Conservation (phyloP, 257 asterid genomes). For the Gentiana macrophylla region DNA sequence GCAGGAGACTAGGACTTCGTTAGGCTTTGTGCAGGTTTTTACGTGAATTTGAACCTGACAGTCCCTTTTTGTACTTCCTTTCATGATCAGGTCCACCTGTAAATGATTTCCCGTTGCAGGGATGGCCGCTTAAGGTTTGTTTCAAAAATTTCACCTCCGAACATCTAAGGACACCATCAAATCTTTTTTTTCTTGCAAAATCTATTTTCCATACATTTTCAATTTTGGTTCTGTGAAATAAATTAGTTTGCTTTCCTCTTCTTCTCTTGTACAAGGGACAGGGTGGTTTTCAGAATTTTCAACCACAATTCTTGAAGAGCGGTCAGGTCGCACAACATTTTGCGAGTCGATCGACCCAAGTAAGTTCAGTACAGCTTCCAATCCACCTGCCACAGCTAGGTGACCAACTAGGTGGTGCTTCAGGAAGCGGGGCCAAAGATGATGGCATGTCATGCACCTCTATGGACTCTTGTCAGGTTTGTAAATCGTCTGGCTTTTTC, state of each 20-base stretch:
- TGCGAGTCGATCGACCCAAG: slow-evolving; percentile 3
- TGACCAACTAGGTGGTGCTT: slow-evolving; percentile 11
- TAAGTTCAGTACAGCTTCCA: slow-evolving; percentile 9
- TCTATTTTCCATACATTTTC: too few relatives aligned
- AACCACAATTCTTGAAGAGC: slow-evolving; percentile 13
- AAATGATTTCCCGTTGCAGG: slow-evolving; percentile 18
- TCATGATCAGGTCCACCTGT: slow-evolving; percentile 17
- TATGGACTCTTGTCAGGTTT: slow-evolving; percentile 19
- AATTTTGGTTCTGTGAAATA: too few relatives aligned
- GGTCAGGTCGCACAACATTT: slow-evolving; percentile 6
- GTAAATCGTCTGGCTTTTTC: not conserved
- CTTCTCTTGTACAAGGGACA: not conserved
- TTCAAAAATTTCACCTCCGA: not conserved
- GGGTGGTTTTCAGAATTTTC: slow-evolving; percentile 8
- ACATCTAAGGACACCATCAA: too few relatives aligned
- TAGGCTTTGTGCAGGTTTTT: not conserved
- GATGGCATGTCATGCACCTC: slow-evolving; percentile 12
- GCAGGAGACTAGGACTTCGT: not conserved
- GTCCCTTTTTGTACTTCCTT: slow-evolving; percentile 3
- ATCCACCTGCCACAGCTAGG: slow-evolving; percentile 8
- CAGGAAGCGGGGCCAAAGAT: slow-evolving; percentile 6
- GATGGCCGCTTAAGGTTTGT: slow-evolving; percentile 30
- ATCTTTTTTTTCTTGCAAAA: too few relatives aligned
- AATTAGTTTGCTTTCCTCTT: not conserved
- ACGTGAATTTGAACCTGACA: slow-evolving; percentile 1